Evolutionary conservation across 1,139 yeast species (phyloP).

Genomic region (Eremothecium sinecaudum): DNA sequence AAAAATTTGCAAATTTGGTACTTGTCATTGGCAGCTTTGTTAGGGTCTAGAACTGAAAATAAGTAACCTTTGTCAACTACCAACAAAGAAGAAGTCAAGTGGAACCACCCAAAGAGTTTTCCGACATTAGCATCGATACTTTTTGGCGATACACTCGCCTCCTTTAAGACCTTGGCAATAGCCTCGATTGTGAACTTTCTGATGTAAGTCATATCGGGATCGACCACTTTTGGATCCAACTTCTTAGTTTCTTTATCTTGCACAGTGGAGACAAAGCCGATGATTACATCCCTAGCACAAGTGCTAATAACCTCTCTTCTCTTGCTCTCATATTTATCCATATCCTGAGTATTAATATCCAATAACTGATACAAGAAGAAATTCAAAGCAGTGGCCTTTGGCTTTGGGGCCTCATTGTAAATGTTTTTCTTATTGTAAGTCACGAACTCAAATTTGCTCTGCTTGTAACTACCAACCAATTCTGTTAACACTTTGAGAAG

Average conservation of each 20-base stretch:
- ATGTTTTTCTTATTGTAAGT: conserved; percentile 56
- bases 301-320: conserved; percentile 33
- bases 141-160: conserved; percentile 22
- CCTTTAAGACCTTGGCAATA: conserved; percentile 40
- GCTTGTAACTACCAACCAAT: conserved; percentile 66
- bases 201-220: conserved; percentile 61
- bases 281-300: conserved; percentile 38
- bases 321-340: conserved; percentile 28
- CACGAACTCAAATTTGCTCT: conserved; percentile 72
- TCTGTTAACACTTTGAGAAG: conserved; percentile 63
- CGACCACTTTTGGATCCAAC: conserved; percentile 43
- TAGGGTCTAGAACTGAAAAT: conserved; percentile 50
- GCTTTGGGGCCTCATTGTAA: conserved; percentile 39
- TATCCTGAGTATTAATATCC: conserved; percentile 42
- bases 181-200: conserved; percentile 68
- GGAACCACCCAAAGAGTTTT: conserved; percentile 28
- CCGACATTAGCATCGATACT: conserved; percentile 22
- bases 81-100: conserved; percentile 24
- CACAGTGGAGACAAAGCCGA: conserved; percentile 52
- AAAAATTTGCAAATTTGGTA: conserved; percentile 54
- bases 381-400: conserved; percentile 69
- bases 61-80: conserved; percentile 47
- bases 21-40: conserved; percentile 46
- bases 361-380: conserved; percentile 67
- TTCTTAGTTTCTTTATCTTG: conserved; percentile 36